Evolutionary conservation across 1,284 basidiomycete species (phyloP).

Genomic region (Spongispora temasekensis): DNA sequence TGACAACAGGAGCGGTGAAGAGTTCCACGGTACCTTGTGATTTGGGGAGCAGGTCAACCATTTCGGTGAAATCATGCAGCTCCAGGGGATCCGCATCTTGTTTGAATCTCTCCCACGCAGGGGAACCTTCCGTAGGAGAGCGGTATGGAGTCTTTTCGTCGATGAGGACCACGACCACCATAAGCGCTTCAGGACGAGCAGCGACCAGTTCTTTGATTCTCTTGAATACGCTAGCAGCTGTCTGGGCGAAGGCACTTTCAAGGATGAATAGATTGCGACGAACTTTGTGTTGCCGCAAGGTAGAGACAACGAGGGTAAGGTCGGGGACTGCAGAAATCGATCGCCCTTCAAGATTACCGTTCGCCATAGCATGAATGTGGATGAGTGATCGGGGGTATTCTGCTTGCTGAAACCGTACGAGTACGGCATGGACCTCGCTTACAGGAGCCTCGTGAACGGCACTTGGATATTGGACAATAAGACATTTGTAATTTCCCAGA

Average conservation of each 20-base stretch:
- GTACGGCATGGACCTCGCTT: not conserved
- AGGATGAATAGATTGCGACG: not conserved
- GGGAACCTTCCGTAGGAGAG: not conserved
- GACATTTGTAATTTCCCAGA: not conserved
- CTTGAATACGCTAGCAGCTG: not conserved
- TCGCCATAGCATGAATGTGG: not conserved
- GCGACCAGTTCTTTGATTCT: not conserved
- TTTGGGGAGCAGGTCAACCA: not conserved
- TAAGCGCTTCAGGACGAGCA: not conserved
- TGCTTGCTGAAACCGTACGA: not conserved
- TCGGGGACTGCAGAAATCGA: not conserved
- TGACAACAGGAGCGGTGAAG: not conserved
- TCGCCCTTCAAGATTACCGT: not conserved
- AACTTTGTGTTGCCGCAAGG: not conserved
- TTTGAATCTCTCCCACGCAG: not conserved
- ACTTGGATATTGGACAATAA: not conserved
- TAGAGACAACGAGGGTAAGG: not conserved
- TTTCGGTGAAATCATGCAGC: not conserved
- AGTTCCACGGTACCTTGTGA: not conserved
- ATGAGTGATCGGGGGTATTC: not conserved
- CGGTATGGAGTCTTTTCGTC: not conserved
- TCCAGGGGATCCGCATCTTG: not conserved
- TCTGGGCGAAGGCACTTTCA: not conserved
- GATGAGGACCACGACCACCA: not conserved
- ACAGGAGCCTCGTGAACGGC: not conserved